phyloP scores from a whole-genome alignment of 805 yeast genomes.

The Saturnispora besseyi region DNA sequence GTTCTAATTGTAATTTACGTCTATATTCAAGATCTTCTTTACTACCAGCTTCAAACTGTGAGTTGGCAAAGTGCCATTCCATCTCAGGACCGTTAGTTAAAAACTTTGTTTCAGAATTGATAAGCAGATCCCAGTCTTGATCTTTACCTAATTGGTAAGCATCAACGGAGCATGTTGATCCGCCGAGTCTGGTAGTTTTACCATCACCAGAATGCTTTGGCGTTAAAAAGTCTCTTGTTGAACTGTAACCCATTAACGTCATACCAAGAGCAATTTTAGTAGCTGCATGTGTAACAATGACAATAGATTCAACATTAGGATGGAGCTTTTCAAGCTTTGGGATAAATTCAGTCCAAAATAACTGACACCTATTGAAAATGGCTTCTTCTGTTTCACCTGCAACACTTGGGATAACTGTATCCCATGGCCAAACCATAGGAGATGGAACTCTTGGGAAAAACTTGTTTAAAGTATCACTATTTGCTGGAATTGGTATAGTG shows the following conservation, averaged over 20 bases:
- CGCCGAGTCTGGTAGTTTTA: constrained; percentile 36
- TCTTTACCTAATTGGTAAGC: constrained; percentile 33
- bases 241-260: constrained; percentile 47
- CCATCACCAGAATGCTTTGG: constrained; percentile 34
- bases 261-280: constrained; percentile 82
- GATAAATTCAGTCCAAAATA: constrained; percentile 48
- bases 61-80: constrained; percentile 77
- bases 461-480: constrained; percentile 35
- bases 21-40: constrained; percentile 71
- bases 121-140: constrained; percentile 46
- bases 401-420: constrained; percentile 47
- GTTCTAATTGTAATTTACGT: constrained; percentile 19
- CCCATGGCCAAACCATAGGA: constrained; percentile 37
- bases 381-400: constrained; percentile 70
- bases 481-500: constrained; percentile 63
- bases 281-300: constrained; percentile 91
- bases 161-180: constrained; percentile 84
- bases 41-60: constrained; percentile 75
- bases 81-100: constrained; percentile 77
- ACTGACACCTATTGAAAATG: constrained; percentile 51
- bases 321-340: constrained; percentile 44
- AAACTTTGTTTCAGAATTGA: constrained; percentile 70
- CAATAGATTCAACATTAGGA: constrained; percentile 53
- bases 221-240: constrained; percentile 45
- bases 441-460: constrained; percentile 44